Base-by-base conservation (phyloP, 176 grass and related monocot genomes). In the Neostapfia colusana region DNA sequence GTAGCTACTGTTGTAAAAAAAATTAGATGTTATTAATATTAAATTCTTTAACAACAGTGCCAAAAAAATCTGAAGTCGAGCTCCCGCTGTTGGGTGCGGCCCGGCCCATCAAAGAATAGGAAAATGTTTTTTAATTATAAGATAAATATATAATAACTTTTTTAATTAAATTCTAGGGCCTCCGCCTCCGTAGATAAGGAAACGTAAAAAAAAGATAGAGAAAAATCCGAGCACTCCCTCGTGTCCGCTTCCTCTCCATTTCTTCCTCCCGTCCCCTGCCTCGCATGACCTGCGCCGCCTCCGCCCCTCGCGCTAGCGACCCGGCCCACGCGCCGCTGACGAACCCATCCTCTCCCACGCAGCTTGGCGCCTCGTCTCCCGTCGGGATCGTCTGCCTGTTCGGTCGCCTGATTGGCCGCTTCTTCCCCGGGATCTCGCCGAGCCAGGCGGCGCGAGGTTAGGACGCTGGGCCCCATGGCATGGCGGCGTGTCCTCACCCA, bases 401-500 rank as follows among this genome's bases (percentile, higher is more conserved):
- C 57, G 8, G 34, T 62, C 54, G 5, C 23, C 20, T 24, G 57
- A 24, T 50, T 51, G 38, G 27, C 39, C 41, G 59, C 79, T 58
- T 79, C 31, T 53, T 75, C 17, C 14, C 73, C 25, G 79, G 80
- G 85, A 88, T 88, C 80, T 88, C 63, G 69, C 51, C 26, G 35
- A 54, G 5, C 40, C 21, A 15, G 43, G 41, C 41, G 68, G 69
- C 63, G 54, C 75, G 18, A 56, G 74, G 72, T 42, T 88, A 78
- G 63, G 41, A 62, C 20, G 79, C 67, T 18, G 18, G 20, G 14
- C 36, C 25, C 55, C 75, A 88, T 88, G 81, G 81, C 86, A 55
- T 88, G 75, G 86, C 54, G 86, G 69, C 86, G 86, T 54, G 36
- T 88, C 54, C 81, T 88, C 44, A 69, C 75, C 16, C 75, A 83